Evolutionary conservation across 2,329 filamentous ascomycete genomes (phyloP), one percentile per base, ranked within the genome.

Genomic region (Trichoderma oligosporum): DNA sequence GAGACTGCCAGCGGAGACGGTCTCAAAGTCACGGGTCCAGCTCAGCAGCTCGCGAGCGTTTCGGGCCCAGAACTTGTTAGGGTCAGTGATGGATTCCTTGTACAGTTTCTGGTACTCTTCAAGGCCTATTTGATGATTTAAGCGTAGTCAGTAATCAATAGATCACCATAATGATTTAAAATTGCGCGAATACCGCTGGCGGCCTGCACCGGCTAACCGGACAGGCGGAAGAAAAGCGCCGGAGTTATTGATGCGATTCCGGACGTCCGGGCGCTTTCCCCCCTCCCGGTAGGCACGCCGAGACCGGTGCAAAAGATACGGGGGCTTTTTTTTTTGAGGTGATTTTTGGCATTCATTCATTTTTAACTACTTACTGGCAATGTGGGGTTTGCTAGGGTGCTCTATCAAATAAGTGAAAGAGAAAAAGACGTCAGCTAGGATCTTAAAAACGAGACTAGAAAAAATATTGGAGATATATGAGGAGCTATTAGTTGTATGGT

Each of bases 21-120:
- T 97, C 73, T 96, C 78, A 76, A 99, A 99, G 70, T 97, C 93
- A 64, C 82, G 83, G 64, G 91, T 86, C 89, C 94, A 99, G 49
- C 88, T 86, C 65, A 99, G 82, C 55, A 97, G 84, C 67, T 97
- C 91, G 62, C 91, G 89, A 48, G 92, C 94, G 72, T 88, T 81
- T 63, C 82, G 82, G 61, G 81, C 91, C 92, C 93, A 99, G 79
- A 97, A 99, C 73, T 88, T 85, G 62, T 92, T 78, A 48, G 94
- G 93, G 66, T 94, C 80, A 66, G 87, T 86, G 71, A 99, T 97
- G 46, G 94, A 99, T 77, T 99, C 82, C 69, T 86, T 80, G 79
- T 88, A 87, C 58, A 87, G 72, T 67, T 77, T 76, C 68, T 87
- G 80, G 73, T 88, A 88, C 65, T 88, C 82, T 61, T 87, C 83